phyloP scores from a whole-genome alignment of 2,329 filamentous ascomycete species.

The Corinectria fuckeliana region DNA sequence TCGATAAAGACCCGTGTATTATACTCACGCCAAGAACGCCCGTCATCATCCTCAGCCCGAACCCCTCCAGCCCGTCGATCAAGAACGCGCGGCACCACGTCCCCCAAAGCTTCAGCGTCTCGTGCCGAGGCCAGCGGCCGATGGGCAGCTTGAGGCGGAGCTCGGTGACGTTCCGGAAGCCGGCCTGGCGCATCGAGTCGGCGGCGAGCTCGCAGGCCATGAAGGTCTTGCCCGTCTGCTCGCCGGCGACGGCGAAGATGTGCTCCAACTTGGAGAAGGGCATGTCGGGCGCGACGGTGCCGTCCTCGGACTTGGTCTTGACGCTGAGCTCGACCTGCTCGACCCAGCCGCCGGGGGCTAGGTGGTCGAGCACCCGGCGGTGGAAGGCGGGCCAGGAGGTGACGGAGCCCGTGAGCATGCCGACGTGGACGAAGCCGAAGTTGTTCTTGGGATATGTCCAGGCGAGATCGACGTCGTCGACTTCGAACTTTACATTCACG shows the following conservation, averaged over 20 bases:
- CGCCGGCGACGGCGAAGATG: slow-evolving; percentile 7
- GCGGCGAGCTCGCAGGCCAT: slow-evolving; percentile 17
- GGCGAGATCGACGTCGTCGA: slow-evolving; percentile 10
- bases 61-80: slow-evolving; percentile 18
- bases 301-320: slow-evolving; percentile 30
- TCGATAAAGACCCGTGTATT: not conserved
- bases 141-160: slow-evolving; percentile 9
- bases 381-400: not conserved
- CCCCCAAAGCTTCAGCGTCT: slow-evolving; percentile 23
- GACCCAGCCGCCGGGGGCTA: not conserved
- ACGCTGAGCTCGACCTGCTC: slow-evolving; percentile 2
- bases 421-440: slow-evolving; percentile 12
- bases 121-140: slow-evolving; percentile 36
- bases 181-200: slow-evolving; percentile 22
- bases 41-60: slow-evolving; percentile 20
- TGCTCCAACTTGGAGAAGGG: slow-evolving; percentile 25
- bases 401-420: not conserved
- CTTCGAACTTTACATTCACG: not conserved
- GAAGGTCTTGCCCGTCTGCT: slow-evolving; percentile 21
- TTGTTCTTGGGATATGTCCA: slow-evolving; percentile 11
- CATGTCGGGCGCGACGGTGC: slow-evolving; percentile 23
- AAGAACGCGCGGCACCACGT: slow-evolving; percentile 17
- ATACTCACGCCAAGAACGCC: slow-evolving; percentile 7
- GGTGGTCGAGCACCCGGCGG: not conserved
- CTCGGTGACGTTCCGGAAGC: slow-evolving; percentile 21